Evolutionary conservation across 495 filamentous ascomycete species (phyloP), one percentile per base, ranked within the genome.

Genomic region (Aspergillus cristatus): DNA sequence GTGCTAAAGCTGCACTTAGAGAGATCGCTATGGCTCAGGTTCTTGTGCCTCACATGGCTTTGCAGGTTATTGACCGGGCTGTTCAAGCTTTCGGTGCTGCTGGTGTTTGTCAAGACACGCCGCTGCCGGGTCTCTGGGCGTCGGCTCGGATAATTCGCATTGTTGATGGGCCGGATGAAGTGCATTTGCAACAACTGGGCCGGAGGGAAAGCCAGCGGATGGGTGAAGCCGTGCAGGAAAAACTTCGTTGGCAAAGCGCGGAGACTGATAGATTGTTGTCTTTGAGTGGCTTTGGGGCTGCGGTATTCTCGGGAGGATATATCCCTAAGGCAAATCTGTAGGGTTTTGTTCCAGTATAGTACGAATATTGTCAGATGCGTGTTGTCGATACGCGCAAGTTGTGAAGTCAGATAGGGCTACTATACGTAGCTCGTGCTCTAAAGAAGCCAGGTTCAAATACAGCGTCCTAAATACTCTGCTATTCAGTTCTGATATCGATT

Each of bases 111-210:
- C 42, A 45, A 32, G 14, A 45, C 24, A 45, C 42, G 5, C 42
- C 42, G 3, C 11, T 45, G 26, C 32, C 42, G n/a, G 37, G 34
- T 18, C 34, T 45, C 24, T 40, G 36, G 37, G 30, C 37, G 6
- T 35, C 28, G 20, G 37, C 32, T 0, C 31, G 42, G 4, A 29
- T 32, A 14, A 25, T 45, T 20, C 22, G 42, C 2, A 1, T 45
- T 2, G 42, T 32, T 11, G 42, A 45, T 18, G 42, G 42, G 13
- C 42, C 42, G 3, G 42, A 45, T 32, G 42, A 18, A 18, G 42
- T 18, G 6, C 42, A 45, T 18, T 11, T 18, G 3, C 41, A 38
- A 18, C 41, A 43, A 30, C 15, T 43, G 14, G 41, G 41, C 2
- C 10, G 40, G 11, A 33, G 24, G 11, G 24, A 26, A 11, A 26